Base-by-base conservation (phyloP, 1,284 basidiomycete species). In the Dichomitus squalens region DNA sequence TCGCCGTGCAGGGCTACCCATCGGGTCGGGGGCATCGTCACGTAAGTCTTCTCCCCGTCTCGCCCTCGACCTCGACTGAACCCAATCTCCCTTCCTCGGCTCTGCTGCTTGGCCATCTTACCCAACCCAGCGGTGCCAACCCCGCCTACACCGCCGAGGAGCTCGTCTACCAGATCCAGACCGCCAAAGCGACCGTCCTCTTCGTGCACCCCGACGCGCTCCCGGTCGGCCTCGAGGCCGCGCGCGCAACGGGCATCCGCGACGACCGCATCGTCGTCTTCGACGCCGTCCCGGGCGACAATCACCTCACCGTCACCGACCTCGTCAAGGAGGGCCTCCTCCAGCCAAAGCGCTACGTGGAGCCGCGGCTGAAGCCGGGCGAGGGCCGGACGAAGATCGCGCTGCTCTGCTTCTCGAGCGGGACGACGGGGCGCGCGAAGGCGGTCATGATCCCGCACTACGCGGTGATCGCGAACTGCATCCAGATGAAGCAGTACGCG, bases 401-500 rank as follows among this genome's bases (percentile, higher is more conserved):
- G 0, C 87, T 93, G 63, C 73, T 92, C 36, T 86, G 80, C 49
- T 92, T 93, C 70, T 92, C 89, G 0, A 90, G 87, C 55, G 92
- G 92, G 16, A 94, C 92, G 1, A 94, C 92, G 61, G 92, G 92
- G 7, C 85, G 82, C 65, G 88, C 92, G 1, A 93, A 93, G 80
- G 59, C 63, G 14, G 63, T 64, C 18, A 58, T 61, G 58, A 64
- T 64, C 31, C 59, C 59, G 44, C 59, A 61, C 31, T 84, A 82
- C 65, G 72, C 82, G 4, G 79, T 88, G 2, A 84, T 90, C 47
- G 80, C 87, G 38, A 92, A 91, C 67, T 69, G 88, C 7, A 70
- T 89, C 9, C 87, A 88, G 69, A 80, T 78, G 66, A 78, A 79
- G n/a, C 67, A 74, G 18, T 83, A 84, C 66, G 75, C 76, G 23